A percentile compares a stretch with the other conserved stretches of the same genome.
These are phyloP conservation scores for Bruguiera parviflora DNA, from an alignment of 345 rosid species.

Conservation along the genomic window DNA sequence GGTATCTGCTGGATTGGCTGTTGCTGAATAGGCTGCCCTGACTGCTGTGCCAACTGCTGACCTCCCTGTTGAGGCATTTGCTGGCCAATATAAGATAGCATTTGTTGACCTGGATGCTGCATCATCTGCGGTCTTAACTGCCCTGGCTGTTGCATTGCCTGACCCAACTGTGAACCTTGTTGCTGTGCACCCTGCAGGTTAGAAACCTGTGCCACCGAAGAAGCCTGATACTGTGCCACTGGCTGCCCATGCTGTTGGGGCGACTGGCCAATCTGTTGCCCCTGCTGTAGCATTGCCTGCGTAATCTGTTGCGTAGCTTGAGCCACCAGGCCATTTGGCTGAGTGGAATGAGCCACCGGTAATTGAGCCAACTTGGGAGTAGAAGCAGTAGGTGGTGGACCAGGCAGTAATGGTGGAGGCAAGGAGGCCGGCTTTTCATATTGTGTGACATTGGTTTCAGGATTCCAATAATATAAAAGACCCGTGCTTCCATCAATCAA, in stretches of 20 bases:
- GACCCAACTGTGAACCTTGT: constrained; percentile 36
- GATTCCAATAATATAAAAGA: constrained; percentile 86
- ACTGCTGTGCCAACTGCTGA: constrained; percentile 46
- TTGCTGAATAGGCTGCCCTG: constrained; percentile 46
- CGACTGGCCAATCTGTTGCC: constrained; percentile 16
- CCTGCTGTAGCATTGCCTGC: constrained; percentile 40
- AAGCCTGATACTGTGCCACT: constrained; percentile 36
- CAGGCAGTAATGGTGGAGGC: constrained; percentile 57
- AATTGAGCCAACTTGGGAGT: constrained; percentile 63
- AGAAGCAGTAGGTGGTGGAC: constrained; percentile 46
- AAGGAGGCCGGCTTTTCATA: constrained; percentile 75
- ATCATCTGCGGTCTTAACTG: constrained; percentile 56
- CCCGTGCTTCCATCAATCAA: constrained; percentile 88
- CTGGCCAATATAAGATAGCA: constrained; percentile 45
- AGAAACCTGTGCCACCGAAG: constrained; percentile 16
- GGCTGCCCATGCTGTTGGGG: constrained; percentile 24
- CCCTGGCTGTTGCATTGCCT: constrained; percentile 46
- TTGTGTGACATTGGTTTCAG: constrained; percentile 86
- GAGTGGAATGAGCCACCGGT: constrained; percentile 43
- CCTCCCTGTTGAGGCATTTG: constrained; percentile 54
- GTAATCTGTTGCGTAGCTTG: constrained; percentile 35
- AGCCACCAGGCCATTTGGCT: constrained; percentile 38
- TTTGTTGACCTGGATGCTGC: constrained; percentile 57
- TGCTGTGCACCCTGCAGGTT: constrained; percentile 30
- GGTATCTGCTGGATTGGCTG: constrained; percentile 41